Evolutionary conservation across 2,329 filamentous ascomycete genomes (phyloP), one percentile per base, ranked within the genome.

Genomic region (Monosporascus sp.): DNA sequence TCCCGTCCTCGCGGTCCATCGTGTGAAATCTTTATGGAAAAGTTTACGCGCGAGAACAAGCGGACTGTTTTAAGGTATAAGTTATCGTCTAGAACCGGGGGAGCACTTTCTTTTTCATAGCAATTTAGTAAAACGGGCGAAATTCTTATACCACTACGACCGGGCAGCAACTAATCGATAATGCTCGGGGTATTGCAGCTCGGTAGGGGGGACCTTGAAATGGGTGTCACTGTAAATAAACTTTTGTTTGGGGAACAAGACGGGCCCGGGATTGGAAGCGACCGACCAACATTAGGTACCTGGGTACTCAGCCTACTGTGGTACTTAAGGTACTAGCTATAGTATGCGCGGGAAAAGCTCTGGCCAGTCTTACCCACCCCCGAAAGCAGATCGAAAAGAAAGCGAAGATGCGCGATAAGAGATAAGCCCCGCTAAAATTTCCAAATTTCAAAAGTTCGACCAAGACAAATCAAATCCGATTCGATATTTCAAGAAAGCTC

Each of bases 1-100:
- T 64, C 28, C 60, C 61, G 37, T 64, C 61, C 50, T 65, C 64
- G 38, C 66, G 64, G 57, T 68, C 63, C 67, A 69, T 69, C 48
- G 45, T 52, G 46, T 46, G 28, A 18, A 50, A 18, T 17, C 18
- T 5, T 9, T 9, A 31, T 11, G 9, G 28, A 31, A 31, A 31
- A 5, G 28, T 31, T 31, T 31, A 31, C 28, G 28, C 28, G 28
- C 37, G 45, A 22, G 5, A 35, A 22, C 4, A 41, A 20, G 35
- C 48, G 26, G 15, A 43, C 20, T 3, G 9, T 2, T 18, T 17
- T 22, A 17, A 2, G 22, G 48, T 51, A 20, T 26, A 48, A 44
- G 35, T 45, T 31, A 31, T 52, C 20, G 48, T 46, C 48, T 50
- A 31, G 28, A 31, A 11, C 28, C 28, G 11, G 9, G 9, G 28